phyloP scores from a whole-genome alignment of 2,329 filamentous ascomycete genomes.

The Gaeumannomyces tritici region DNA sequence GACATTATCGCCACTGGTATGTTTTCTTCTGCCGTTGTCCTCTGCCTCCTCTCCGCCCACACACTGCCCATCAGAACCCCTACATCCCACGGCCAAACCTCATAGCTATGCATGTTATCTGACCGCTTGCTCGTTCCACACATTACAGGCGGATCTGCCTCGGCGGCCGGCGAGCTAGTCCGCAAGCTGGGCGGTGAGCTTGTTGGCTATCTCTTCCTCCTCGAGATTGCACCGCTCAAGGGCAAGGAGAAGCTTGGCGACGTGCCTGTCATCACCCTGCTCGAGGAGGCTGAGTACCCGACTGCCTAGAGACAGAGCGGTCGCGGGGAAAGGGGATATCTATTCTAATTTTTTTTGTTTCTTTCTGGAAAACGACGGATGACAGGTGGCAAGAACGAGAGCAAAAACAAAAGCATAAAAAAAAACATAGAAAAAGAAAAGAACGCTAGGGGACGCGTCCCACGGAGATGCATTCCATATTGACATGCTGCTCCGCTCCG shows the following conservation, averaged over 20 bases:
- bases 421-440: not conserved
- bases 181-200: conserved; percentile 77
- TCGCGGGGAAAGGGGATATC: not conserved
- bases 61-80: too few species aligned
- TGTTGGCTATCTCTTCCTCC: conserved; percentile 86
- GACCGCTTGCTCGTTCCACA: not conserved
- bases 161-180: conserved; percentile 79
- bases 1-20: conserved; percentile 97
- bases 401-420: not conserved
- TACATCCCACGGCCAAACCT: conserved; percentile 1
- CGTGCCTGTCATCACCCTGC: conserved; percentile 68
- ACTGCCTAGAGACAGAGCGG: not conserved
- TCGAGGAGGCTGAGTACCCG: conserved; percentile 34
- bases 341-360: too few species aligned
- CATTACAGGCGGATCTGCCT: conserved; percentile 71
- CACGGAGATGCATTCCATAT: not conserved
- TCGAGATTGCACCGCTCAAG: conserved; percentile 89
- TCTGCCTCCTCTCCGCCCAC: not conserved
- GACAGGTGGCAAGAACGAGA: not conserved
- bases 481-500: not conserved
- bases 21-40: conserved; percentile 27
- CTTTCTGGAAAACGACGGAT: too few species aligned
- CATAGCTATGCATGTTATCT: not conserved
- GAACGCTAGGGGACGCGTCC: not conserved
- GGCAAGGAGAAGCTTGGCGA: conserved; percentile 82